Base-by-base conservation (phyloP, 2,329 filamentous ascomycete species). In the Ascochyta clinopodiicola region DNA sequence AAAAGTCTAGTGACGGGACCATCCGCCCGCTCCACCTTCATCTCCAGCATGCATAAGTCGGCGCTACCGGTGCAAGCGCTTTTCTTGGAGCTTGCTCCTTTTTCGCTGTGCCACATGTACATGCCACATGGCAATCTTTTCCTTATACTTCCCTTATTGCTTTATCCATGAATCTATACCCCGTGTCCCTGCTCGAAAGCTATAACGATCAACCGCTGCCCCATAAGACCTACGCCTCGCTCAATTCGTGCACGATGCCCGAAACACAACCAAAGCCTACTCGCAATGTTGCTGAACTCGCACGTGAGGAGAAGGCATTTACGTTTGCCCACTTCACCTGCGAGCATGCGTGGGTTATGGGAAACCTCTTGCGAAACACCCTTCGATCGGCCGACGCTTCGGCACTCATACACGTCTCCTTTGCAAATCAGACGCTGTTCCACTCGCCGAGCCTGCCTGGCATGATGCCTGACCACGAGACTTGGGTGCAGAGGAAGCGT, bases 381-480 rank as follows among this genome's bases (percentile, higher is more conserved):
- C 83, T 90, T 7, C 76, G 84, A 27, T 79, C 82, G 6, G 79
- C 85, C 52, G 70, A 73, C 25, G 80, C 81, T 40, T 81, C 87
- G 0, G 81, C 82, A 21, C 77, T 90, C 31, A 84, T 91, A 67
- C 84, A 85, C 68, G 89, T 91, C 74, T 78, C 82, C 29, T 80
- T 87, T n/a, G 82, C 84, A 67, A 74, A 76, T 15, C 88, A 89
- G 65, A 79, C 86, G 1, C 76, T 94, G 19, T 94, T 92, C 79
- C 89, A 92, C 71, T 80, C 81, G 54, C 85, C 84, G 4, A 88
- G 87, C 0, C 84, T 88, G 36, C 77, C 84, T 0, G 90, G 90
- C 6, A 85, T 86, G 4, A 80, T 83, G 57, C 88, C 89, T 0
- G 91, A 94, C 73, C 88, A 90, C 67, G 87, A 90, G 71, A 76